phyloP scores from a whole-genome alignment of 2,329 filamentous ascomycete genomes.

The Zymoseptoria pseudotritici region DNA sequence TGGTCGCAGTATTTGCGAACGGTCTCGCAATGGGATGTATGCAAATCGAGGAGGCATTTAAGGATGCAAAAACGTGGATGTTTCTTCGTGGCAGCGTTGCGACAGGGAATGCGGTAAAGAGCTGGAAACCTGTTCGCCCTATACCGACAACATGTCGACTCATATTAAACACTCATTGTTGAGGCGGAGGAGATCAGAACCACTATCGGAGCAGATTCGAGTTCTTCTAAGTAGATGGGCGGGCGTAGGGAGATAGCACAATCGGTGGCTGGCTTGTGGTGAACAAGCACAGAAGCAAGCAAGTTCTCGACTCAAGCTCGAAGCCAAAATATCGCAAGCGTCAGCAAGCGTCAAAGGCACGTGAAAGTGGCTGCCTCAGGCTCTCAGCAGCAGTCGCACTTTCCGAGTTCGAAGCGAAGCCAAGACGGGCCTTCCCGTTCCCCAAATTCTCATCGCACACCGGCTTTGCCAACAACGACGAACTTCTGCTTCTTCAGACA shows the following conservation, averaged over 20 bases:
- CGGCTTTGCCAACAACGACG: constrained; percentile 1
- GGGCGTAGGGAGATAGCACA: not conserved
- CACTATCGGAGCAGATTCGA: constrained; percentile 10
- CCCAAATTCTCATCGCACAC: not conserved
- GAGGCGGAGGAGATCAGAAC: not conserved
- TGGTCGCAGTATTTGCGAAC: not conserved
- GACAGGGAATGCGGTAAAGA: constrained; percentile 6
- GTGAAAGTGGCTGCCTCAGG: not conserved
- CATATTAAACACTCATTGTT: constrained; percentile 27
- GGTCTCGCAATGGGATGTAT: constrained; percentile 1
- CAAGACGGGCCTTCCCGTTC: no score
- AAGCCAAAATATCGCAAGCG: constrained; percentile 1
- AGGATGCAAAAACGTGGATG: not conserved
- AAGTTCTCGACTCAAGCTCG: constrained; percentile 2
- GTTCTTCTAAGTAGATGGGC: not conserved
- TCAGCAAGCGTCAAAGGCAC: not conserved
- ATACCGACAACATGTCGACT: constrained; percentile 32
- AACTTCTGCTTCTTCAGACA: constrained; percentile 6
- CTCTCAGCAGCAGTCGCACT: no score
- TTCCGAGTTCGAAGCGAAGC: no score
- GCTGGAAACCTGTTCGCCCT: constrained; percentile 13
- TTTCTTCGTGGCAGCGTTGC: not conserved
- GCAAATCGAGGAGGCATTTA: not conserved
- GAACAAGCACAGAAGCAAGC: not conserved
- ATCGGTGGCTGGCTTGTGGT: not conserved